phyloP scores from a whole-genome alignment of 352 stramenopile species.

The Globisporangium abappressorium region DNA sequence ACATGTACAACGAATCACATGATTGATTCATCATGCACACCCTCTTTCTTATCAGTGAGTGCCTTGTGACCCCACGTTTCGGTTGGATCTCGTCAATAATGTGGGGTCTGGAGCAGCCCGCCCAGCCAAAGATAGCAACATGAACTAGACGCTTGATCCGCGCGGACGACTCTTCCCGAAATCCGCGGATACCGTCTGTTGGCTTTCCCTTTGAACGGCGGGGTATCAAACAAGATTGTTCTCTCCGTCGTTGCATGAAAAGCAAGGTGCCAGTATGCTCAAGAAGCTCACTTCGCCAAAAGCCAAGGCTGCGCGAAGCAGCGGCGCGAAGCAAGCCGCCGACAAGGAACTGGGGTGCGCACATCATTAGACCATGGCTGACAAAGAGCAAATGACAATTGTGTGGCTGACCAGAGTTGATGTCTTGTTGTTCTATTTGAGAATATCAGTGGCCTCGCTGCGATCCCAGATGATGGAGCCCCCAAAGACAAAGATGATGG shows the following conservation, averaged over 20 bases:
- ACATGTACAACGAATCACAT: too few species aligned
- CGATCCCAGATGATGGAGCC: slow-evolving; percentile 5
- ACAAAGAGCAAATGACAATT: too few species aligned
- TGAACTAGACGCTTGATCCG: background rate
- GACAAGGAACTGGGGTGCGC: slow-evolving; percentile 7
- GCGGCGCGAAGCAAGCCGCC: background rate
- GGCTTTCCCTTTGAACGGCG: background rate
- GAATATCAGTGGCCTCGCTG: slow-evolving; percentile 3
- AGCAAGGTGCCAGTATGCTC: slow-evolving; percentile 24
- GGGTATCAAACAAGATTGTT: background rate
- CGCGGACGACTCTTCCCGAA: background rate
- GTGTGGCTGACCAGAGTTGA: too few species aligned
- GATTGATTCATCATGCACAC: too few species aligned
- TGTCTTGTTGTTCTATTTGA: background rate
- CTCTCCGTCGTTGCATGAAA: background rate
- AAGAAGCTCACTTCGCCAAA: slow-evolving; percentile 50
- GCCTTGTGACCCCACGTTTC: background rate
- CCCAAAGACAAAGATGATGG: background rate
- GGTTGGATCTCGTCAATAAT: background rate
- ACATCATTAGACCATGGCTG: too few species aligned
- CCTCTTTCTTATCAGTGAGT: background rate
- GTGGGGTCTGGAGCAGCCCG: background rate
- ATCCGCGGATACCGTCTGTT: background rate
- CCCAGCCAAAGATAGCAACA: background rate
- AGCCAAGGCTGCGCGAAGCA: slow-evolving; percentile 2